Evolutionary conservation across 1,284 basidiomycete genomes (phyloP).

Genomic region (Lentinula novae-zelandiae): DNA sequence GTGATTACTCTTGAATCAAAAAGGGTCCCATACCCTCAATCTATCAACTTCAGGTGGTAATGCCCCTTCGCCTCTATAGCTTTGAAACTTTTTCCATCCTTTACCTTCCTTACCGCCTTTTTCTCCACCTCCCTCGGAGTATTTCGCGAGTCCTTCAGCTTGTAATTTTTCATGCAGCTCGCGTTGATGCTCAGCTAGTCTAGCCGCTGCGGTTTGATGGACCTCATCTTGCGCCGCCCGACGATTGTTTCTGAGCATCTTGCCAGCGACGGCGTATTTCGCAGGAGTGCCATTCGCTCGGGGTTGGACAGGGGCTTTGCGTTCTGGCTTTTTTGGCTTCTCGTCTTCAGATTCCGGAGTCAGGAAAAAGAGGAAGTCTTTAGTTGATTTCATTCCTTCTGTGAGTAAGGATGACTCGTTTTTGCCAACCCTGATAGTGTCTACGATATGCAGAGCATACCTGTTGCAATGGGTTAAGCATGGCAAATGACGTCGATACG

Average conservation of each 20-base stretch:
- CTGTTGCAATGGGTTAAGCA: slow-evolving; percentile 33
- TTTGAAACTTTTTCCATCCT: slow-evolving; percentile 93
- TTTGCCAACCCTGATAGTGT: slow-evolving; percentile 81
- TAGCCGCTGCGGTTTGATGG: slow-evolving; percentile 63
- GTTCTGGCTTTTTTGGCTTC: slow-evolving; percentile 50
- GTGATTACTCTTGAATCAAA: not conserved
- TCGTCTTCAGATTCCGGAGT: slow-evolving; percentile 54
- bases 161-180: slow-evolving; percentile 83
- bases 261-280: slow-evolving; percentile 78
- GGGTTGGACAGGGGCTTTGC: slow-evolving; percentile 53
- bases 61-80: slow-evolving; percentile 92
- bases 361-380: slow-evolving; percentile 88
- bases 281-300: slow-evolving; percentile 58
- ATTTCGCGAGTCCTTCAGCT: slow-evolving; percentile 80
- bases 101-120: slow-evolving; percentile 82
- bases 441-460: slow-evolving; percentile 87
- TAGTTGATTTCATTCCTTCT: slow-evolving; percentile 77
- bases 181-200: slow-evolving; percentile 85
- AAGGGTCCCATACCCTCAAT: slow-evolving; percentile 53
- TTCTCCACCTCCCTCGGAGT: slow-evolving; percentile 71
- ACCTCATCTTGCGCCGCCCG: slow-evolving; percentile 80
- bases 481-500: slow-evolving; percentile 2
- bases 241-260: slow-evolving; percentile 80
- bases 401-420: slow-evolving; percentile 75
- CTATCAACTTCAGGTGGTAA: slow-evolving; percentile 79